Conservation (phyloP, 2,329 filamentous ascomycete species). For the Xylariaceae sp. region DNA sequence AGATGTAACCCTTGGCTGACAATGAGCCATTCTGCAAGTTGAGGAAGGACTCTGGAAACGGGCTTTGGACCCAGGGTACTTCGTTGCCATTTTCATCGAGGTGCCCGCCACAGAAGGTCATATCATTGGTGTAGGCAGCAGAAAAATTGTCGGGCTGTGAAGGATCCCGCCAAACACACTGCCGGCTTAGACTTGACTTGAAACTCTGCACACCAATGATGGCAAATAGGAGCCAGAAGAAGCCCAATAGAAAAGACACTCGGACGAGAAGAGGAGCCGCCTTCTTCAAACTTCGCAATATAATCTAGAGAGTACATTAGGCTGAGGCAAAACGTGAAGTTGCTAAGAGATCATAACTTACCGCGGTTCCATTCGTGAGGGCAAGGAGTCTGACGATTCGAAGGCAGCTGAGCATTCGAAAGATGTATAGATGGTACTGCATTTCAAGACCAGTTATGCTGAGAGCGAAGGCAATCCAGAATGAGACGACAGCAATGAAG, state of each 20-base stretch:
- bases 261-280: constrained; percentile 89
- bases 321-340: constrained; percentile 17
- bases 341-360: constrained; percentile 47
- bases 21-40: constrained; percentile 55
- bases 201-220: constrained; percentile 98
- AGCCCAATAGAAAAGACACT: constrained; percentile 90
- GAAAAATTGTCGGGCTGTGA: constrained; percentile 55
- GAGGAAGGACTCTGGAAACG: constrained; percentile 40
- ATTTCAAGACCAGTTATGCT: constrained; percentile 71
- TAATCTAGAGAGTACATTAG: constrained; percentile 61
- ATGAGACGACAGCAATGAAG: constrained; percentile 91
- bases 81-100: constrained; percentile 61
- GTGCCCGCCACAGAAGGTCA: constrained; percentile 87
- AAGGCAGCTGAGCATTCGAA: constrained; percentile 94
- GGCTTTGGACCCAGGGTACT: constrained; percentile 68
- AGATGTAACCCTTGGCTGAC: constrained; percentile 81
- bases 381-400: constrained; percentile 89
- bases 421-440: constrained; percentile 77
- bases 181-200: constrained; percentile 77
- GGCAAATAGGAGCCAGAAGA: constrained; percentile 97
- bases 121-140: constrained; percentile 62
- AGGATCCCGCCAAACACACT: constrained; percentile 77
- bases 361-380: constrained; percentile 89
- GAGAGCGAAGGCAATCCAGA: constrained; percentile 87
- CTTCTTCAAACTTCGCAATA: constrained; percentile 92